Evolutionary conservation across 208 protist species (phyloP), one percentile per base, ranked within the genome.

Genomic region (Crithidia bombi): DNA sequence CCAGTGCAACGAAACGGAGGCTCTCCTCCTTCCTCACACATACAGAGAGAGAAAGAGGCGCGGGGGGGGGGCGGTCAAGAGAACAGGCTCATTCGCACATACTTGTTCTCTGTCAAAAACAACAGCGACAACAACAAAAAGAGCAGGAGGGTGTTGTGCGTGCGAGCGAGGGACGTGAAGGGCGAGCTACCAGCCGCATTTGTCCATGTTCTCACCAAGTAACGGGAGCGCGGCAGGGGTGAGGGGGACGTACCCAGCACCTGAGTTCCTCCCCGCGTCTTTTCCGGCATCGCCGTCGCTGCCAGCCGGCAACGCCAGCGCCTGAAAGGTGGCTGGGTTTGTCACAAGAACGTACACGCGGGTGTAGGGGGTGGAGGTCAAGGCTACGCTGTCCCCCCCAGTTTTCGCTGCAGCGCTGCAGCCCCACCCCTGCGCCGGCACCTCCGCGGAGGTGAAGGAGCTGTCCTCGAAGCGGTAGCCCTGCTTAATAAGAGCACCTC

Each of bases 331-430:
- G 2, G 33, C 36, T 46, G 64, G 59, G 17, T 78, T 83, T 12
- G 67, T 78, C 32, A 83, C 73, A 6, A 87, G 62, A 50, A 87
- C 78, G 39, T 87, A 87, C 30, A 83, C 58, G 14, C 82, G 73
- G 19, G 69, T 66, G 30, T 43, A 33, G 14, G 44, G 23, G 17
- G 52, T 61, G 1, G 44, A 38, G n/a, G n/a, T n/a, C 26, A 41
- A 19, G 0, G 47, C 57, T 28, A 21, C 51, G 5, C 17, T 43
- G 11, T 26, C 3, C 14, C 4, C 6, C 10, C 25, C 46, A 28
- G 23, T n/a, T 6, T 23, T 36, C 14, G 33, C 21, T 9, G 25
- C 25, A 49, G 7, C 51, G 3, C 15, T 23, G 17, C 28, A 21
- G 9, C 63, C 64, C 73, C 73, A 64, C 41, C 49, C 63, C 10